Evolutionary conservation across 345 rosid species (phyloP).

Genomic region (Eucalyptus tenuipes): DNA sequence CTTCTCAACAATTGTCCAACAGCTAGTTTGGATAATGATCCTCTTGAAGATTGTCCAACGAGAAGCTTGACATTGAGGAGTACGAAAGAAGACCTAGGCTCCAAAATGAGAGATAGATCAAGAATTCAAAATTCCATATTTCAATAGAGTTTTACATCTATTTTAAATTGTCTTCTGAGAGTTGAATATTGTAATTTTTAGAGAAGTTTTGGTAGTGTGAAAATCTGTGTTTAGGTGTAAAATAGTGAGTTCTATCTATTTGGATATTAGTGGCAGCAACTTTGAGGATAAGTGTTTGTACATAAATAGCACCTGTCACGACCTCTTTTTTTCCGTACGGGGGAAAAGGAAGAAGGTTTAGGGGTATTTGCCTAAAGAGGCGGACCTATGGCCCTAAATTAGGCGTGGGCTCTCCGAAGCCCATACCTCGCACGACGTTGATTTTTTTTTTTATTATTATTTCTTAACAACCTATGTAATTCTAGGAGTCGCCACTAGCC

Average conservation of each 20-base stretch:
- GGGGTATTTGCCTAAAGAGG: no score
- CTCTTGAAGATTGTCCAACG: accelerated
- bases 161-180: not conserved
- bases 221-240: not conserved
- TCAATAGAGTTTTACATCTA: not conserved
- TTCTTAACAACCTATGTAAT: no score
- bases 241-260: not conserved
- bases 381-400: no score
- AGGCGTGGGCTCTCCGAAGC: no score
- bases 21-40: not conserved
- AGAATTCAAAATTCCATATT: not conserved
- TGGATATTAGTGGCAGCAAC: not conserved
- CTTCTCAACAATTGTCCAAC: not conserved
- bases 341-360: no score
- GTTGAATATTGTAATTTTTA: not conserved
- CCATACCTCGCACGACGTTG: no score
- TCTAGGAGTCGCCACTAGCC: no score
- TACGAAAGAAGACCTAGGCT: not conserved
- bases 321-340: no score
- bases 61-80: not conserved
- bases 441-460: no score
- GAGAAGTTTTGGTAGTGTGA: not conserved
- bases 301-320: no score
- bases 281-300: not conserved
- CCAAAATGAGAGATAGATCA: not conserved